A percentile compares a stretch with the other conserved stretches of the same genome.
Conservation (phyloP, 2,329 filamentous ascomycete genomes). For the Albophoma yamanashiensis region DNA sequence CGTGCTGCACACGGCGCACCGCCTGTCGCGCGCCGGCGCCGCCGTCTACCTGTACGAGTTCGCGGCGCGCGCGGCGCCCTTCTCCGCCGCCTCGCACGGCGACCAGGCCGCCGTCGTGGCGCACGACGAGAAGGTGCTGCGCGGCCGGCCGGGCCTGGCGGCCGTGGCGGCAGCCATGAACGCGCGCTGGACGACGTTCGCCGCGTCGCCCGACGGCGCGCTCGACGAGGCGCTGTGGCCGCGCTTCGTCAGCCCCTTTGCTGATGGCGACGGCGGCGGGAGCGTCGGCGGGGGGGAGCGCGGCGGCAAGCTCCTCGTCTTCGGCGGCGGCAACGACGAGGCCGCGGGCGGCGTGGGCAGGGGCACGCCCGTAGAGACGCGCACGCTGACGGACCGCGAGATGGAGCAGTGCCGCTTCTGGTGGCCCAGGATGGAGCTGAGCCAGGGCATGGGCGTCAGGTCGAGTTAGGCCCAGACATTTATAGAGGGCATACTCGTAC, state of each 20-base stretch:
- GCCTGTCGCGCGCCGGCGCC: constrained; percentile 18
- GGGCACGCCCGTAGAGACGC: constrained; percentile 33
- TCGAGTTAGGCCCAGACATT: not conserved
- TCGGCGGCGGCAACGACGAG: constrained; percentile 51
- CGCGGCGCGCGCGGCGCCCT: constrained; percentile 31
- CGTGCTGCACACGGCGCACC: constrained; percentile 47
- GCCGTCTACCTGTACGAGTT: constrained; percentile 48
- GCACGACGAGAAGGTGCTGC: constrained; percentile 27
- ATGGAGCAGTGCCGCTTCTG: constrained; percentile 46
- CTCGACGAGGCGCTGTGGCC: constrained; percentile 24
- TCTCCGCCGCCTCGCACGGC: constrained; percentile 33
- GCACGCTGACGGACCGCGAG: constrained; percentile 31
- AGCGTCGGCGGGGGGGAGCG: constrained; percentile 3
- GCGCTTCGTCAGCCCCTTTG: constrained; percentile 30
- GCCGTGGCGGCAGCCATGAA: constrained; percentile 30
- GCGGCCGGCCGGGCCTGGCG: constrained; percentile 22
- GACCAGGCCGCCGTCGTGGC: constrained; percentile 33
- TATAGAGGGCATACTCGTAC: too few relatives aligned
- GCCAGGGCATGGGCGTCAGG: constrained; percentile 12
- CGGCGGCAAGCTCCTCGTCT: constrained; percentile 37
- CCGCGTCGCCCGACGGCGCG: constrained; percentile 16
- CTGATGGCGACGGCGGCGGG: too few relatives aligned
- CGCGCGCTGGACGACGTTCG: constrained; percentile 26
- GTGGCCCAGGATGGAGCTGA: constrained; percentile 39
- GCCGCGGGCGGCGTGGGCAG: constrained; percentile 21